Evolutionary conservation across 2,329 filamentous ascomycete species (phyloP).

Genomic region (Neofusicoccum sp.): DNA sequence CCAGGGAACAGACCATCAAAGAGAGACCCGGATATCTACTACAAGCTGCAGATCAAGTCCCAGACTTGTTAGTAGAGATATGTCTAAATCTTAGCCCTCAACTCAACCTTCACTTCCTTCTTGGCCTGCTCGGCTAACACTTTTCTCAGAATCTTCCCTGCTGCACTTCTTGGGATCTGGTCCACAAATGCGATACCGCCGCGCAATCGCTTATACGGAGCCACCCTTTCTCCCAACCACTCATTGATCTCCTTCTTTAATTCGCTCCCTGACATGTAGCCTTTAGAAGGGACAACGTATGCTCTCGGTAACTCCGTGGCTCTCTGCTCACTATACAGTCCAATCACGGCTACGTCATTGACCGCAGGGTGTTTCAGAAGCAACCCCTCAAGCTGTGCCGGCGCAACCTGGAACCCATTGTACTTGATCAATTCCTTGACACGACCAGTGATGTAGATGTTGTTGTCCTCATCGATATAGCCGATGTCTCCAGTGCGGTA

Average conservation of each 20-base stretch:
- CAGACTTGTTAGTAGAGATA: too few relatives aligned
- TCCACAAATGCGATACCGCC: constrained; percentile 48
- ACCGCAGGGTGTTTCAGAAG: constrained; percentile 71
- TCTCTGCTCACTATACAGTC: constrained; percentile 59
- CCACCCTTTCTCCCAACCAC: constrained; percentile 40
- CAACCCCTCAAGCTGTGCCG: constrained; percentile 78
- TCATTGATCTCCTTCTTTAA: constrained; percentile 55
- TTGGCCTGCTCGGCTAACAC: constrained; percentile 47
- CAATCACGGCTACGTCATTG: constrained; percentile 74
- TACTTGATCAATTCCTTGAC: constrained; percentile 52
- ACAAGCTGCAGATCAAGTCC: too few relatives aligned
- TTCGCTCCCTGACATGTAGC: constrained; percentile 44
- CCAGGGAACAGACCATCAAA: too few relatives aligned
- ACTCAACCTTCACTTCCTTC: constrained; percentile 30
- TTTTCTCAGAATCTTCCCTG: constrained; percentile 36
- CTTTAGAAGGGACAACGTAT: constrained; percentile 45
- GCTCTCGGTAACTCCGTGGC: constrained; percentile 45
- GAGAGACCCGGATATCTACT: too few relatives aligned
- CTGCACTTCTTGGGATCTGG: constrained; percentile 29
- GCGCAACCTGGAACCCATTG: constrained; percentile 79
- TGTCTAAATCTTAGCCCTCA: too few relatives aligned
- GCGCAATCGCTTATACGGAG: constrained; percentile 47
- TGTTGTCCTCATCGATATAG: constrained; percentile 77
- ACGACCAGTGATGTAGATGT: constrained; percentile 89
- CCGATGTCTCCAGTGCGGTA: constrained; percentile 95